Evolutionary conservation across 192 early-diverging fungal genomes (phyloP), one percentile per base, ranked within the genome.

Genomic region (Phycomyces blakesleeanus): DNA sequence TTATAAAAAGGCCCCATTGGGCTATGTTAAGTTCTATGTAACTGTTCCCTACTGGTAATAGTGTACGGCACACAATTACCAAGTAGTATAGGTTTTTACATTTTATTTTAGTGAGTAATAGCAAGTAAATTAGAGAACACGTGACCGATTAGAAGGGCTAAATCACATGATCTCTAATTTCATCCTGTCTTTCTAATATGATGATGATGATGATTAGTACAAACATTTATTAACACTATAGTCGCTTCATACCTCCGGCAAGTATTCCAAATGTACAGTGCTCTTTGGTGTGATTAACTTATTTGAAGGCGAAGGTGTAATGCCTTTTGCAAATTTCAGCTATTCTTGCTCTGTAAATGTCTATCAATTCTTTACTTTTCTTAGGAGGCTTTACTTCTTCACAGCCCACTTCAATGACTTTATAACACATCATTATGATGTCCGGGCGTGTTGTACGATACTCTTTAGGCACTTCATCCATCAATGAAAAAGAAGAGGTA

Each of bases 281-380:
- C 18, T 57, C 37, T 18, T 21, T 20, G n/a, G 21, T 40, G 34
- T n/a, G 29, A 39, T 9, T 24, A 27, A 4, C 22, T 27, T 12
- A 15, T 10, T 16, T 24, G 52, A 6, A 27, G 24, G 8, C 22
- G 24, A 54, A 54, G 24, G 14, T 54, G 52, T 10, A 54, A 9
- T 54, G 52, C 27, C 52, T 14, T 38, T 57, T 57, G 55, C 55
- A 39, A 40, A 57, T 20, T 20, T 57, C 55, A 39, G 34, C 55
- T 10, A 57, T 39, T 57, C 55, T 29, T 39, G 29, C 55, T 40
- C 21, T 57, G 39, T 57, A 27, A 21, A 39, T 57, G 18, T 57
- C 55, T 20, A 57, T 6, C 37, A 57, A 39, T 39, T 37, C n/a
- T 34, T 57, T 34, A 7, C 29, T 57, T 21, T 4, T n/a, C 1